Base-by-base conservation (phyloP, 331 rosid genomes). In the Phaseolus coccineus region DNA sequence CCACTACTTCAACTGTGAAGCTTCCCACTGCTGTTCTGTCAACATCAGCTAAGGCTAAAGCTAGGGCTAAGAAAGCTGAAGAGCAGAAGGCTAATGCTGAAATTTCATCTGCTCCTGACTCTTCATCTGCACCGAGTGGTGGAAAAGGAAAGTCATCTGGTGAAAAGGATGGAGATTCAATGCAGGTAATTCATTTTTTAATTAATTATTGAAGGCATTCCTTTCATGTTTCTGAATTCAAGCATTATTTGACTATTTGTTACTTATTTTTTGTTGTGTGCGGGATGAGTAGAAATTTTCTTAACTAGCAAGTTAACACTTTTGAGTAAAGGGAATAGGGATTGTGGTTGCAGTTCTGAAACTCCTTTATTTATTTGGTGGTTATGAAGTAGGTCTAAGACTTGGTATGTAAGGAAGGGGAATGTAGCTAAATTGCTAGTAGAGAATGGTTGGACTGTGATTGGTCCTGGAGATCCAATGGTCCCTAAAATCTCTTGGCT, bases 11-110 rank as follows among this genome's bases (percentile, higher is more conserved):
- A 2, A 89, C 99, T 24, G 96, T 88, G 64, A 95, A 93, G 86
- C 99, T 95, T 85, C 99, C 99, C 39, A 93, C 99, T 55, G 99
- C 99, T 4, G 98, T 95, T 78, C 80, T 95, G 84, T 95, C 99
- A 46, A 95, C 99, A 28, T 93, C 99, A 33, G 97, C 93, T 10
- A 95, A 93, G 89, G 99, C 99, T 69, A 95, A 95, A 84, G 98
- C 99, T 62, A 91, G 96, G 88, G 99, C 99, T 73, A 95, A 95
- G 84, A 95, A 95, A 90, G 96, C 94, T 61, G 97, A 94, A n/a
- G 99, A 93, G 50, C 94, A 88, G 82, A 95, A 95, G 89, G 91
- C 89, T 35, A 91, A 40, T 89, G 89, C 96, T 71, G 97, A 95
- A 63, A 87, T 71, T 65, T 59, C 84, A 10, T 78, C 90, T 55